Conservation (phyloP, 2,329 filamentous ascomycete species). For the Penicillium italicum region DNA sequence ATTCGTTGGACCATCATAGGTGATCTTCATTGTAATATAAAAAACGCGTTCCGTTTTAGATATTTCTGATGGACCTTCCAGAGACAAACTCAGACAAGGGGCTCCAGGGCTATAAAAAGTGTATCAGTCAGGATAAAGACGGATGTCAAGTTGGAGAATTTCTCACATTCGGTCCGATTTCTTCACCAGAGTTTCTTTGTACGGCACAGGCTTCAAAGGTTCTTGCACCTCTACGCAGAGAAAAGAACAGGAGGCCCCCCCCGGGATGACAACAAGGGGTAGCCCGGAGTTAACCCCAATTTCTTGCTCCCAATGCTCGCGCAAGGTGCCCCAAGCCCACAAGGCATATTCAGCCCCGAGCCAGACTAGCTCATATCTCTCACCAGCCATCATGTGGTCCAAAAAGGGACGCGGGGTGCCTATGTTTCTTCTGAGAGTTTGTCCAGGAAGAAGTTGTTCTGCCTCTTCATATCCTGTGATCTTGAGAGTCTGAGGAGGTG, state of each 20-base stretch:
- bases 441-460: conserved; percentile 3
- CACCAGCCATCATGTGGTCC: conserved; percentile 3
- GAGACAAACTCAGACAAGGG: conserved; percentile 2
- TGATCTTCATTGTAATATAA: neutral
- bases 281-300: conserved; percentile 1
- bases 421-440: conserved; percentile 3
- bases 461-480: conserved; percentile 3
- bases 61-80: conserved; percentile 1
- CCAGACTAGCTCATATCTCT: conserved; percentile 10
- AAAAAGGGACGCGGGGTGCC: neutral
- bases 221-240: neutral
- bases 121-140: neutral
- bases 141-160: neutral
- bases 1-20: conserved; percentile 1
- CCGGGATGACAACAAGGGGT: conserved; percentile 1
- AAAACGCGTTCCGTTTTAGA: neutral
- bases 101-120: neutral
- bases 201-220: neutral
- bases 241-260: neutral
- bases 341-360: conserved; percentile 10
- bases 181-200: neutral
- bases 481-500: neutral
- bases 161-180: neutral
- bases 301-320: conserved; percentile 6
- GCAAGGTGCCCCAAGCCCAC: conserved; percentile 10